Evolutionary conservation across 73 alveolate species (phyloP).

Genomic region (Uronychia setigera): DNA sequence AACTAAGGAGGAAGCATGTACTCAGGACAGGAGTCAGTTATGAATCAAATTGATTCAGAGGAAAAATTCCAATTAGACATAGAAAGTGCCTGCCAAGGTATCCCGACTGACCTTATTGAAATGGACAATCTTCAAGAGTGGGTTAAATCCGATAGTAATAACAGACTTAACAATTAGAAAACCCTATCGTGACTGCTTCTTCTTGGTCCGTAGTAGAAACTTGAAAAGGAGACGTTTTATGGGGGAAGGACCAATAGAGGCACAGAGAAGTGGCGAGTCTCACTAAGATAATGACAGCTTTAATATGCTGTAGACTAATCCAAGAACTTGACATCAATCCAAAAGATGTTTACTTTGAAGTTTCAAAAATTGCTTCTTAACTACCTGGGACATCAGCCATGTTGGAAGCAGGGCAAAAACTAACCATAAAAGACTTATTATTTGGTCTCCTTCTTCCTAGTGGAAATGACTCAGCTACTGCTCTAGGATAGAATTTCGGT

Average conservation of each 20-base stretch:
- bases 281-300: conserved; percentile 79
- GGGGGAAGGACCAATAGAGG: conserved; percentile 31
- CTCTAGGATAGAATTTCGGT: conserved; percentile 59
- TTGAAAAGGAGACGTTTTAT: conserved; percentile 19
- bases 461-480: conserved; percentile 87
- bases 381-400: conserved; percentile 79
- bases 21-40: too few relatives aligned
- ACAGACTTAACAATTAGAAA: background rate
- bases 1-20: too few relatives aligned
- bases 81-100: background rate
- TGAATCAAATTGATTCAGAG: background rate
- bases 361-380: conserved; percentile 66
- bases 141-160: background rate
- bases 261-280: conserved; percentile 78
- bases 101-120: background rate
- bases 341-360: conserved; percentile 45
- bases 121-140: background rate
- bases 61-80: background rate
- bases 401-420: conserved; percentile 46
- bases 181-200: conserved; percentile 51
- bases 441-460: conserved; percentile 82
- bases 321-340: conserved; percentile 48
- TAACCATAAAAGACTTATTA: conserved; percentile 56
- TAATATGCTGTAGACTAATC: conserved; percentile 37
- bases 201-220: conserved; percentile 60